Percentiles rank a stretch among this genome's conserved stretches.
These are phyloP conservation scores for Candida buenavistaensis DNA, from an alignment of 1,139 yeast species.

Conservation along the genomic window DNA sequence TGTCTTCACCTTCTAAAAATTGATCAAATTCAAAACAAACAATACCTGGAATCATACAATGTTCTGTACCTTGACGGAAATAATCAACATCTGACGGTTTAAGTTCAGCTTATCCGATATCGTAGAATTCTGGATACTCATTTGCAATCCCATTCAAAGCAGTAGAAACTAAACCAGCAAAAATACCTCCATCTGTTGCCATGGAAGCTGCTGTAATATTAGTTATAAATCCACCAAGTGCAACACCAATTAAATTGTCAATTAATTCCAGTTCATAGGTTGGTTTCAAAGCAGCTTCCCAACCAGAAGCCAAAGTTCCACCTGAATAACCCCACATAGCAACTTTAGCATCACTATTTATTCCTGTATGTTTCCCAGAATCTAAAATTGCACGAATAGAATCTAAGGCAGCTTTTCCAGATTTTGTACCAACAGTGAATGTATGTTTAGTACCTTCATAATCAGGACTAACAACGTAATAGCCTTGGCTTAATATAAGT, in stretches of 20 bases:
- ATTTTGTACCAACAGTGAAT: conserved; percentile 24
- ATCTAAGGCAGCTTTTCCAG: conserved; percentile 26
- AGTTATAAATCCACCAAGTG: conserved; percentile 35
- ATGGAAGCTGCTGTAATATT: conserved; percentile 25
- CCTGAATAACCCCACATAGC: conserved; percentile 33
- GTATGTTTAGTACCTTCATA: conserved; percentile 22
- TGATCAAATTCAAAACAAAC: conserved; percentile 7
- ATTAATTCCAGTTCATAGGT: conserved; percentile 34
- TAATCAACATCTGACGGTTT: not conserved
- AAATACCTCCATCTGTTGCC: conserved; percentile 24
- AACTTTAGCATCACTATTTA: conserved; percentile 20
- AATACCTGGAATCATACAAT: conserved; percentile 7
- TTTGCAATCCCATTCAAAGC: conserved; percentile 27
- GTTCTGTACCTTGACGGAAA: conserved; percentile 3
- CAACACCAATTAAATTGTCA: conserved; percentile 26
- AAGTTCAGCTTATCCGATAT: conserved; percentile 3
- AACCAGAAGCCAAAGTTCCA: conserved; percentile 27
- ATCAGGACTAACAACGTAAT: conserved; percentile 27
- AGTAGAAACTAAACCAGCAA: conserved; percentile 27
- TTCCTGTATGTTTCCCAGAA: conserved; percentile 21
- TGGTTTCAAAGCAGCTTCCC: conserved; percentile 33
- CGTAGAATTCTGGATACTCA: conserved; percentile 23
- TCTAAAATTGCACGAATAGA: conserved; percentile 22
- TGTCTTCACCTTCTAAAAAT: conserved; percentile 4
- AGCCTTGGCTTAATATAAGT: conserved; percentile 25